Base-by-base conservation (phyloP, 768 basidiomycete genomes). In the Leucogyrophana mollusca region DNA sequence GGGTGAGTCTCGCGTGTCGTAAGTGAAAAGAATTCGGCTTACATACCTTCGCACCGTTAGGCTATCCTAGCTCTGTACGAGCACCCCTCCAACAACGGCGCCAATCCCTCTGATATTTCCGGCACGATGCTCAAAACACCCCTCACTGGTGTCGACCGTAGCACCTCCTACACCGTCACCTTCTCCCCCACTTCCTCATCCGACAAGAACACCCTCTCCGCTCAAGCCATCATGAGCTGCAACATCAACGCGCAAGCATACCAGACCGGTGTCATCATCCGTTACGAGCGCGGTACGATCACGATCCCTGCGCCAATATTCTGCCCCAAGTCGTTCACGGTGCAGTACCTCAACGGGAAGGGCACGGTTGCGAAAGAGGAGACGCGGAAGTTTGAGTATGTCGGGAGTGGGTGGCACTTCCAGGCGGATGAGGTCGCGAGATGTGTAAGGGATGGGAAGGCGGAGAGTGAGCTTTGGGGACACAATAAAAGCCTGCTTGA, bases 371-470 rank as follows among this genome's bases (percentile, higher is more conserved):
- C 69, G 24, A 71, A 70, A 40, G 84, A 87, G 57, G 86, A 88
- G 59, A 80, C 72, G 37, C 73, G 65, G 47, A 62, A 56, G 21
- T 80, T 85, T 50, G 71, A 79, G 34, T 83, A 84, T 56, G 66
- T 74, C 4, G 89, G 88, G 9, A 71, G 70, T 25, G 92, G 90
- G 7, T 89, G 80, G 85, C 80, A 90, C 62, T 94, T 84, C 65
- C 79, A 94, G 64, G 90, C 91, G 3, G 92, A 94, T 56, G 90
- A 94, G 49, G 90, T 91, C 9, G 91, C 88, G 14, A 67, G 88
- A 39, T 89, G 86, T 57, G 70, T 91, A 17, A 66, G 81, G 32
- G 84, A 85, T 43, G 85, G 85, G 3, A 88, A 85, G 71, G 67
- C 69, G 20, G 82, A 93, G 66, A 90, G 89, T 56, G 72, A 72